A percentile compares a stretch with the other conserved stretches of the same genome.
These are phyloP conservation scores for Pyrenopolyporus hunteri DNA, from an alignment of 495 filamentous ascomycete species.

Conservation along the genomic window DNA sequence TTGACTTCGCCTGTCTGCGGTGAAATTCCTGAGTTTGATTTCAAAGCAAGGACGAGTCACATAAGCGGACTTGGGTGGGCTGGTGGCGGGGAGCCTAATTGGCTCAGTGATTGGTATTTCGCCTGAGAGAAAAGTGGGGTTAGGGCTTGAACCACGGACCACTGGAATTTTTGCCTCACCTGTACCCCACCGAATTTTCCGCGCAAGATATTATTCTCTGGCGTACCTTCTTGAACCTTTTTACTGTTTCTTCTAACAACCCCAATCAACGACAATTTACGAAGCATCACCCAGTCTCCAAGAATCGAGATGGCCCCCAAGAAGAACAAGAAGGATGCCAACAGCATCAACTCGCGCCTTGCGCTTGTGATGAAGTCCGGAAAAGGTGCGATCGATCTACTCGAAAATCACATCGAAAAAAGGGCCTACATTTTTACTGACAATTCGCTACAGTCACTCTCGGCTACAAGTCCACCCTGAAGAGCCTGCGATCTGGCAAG, in stretches of 20 bases:
- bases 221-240: constrained; percentile 24
- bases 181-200: constrained; percentile 23
- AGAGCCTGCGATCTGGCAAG: constrained; percentile 88
- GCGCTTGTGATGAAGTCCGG: constrained; percentile 96
- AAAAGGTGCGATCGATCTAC: constrained; percentile 64
- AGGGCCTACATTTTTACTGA: constrained; percentile 21
- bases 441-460: constrained; percentile 65
- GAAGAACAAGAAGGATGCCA: constrained; percentile 90
- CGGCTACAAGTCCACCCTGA: constrained; percentile 95
- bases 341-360: constrained; percentile 67
- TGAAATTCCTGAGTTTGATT: constrained; percentile 48
- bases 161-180: constrained; percentile 24
- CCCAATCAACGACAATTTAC: constrained; percentile 28
- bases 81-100: constrained; percentile 26
- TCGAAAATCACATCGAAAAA: neutral
- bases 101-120: constrained; percentile 19
- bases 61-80: constrained; percentile 32
- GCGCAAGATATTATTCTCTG: constrained; percentile 2
- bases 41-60: constrained; percentile 49
- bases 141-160: constrained; percentile 48
- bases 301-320: constrained; percentile 79
- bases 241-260: constrained; percentile 33
- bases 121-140: constrained; percentile 43
- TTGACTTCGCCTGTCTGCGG: constrained; percentile 35
- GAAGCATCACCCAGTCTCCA: neutral